These are phyloP conservation scores for Paramecium octaurelia DNA, from an alignment of 73 alveolate species.

Conservation along the genomic window DNA sequence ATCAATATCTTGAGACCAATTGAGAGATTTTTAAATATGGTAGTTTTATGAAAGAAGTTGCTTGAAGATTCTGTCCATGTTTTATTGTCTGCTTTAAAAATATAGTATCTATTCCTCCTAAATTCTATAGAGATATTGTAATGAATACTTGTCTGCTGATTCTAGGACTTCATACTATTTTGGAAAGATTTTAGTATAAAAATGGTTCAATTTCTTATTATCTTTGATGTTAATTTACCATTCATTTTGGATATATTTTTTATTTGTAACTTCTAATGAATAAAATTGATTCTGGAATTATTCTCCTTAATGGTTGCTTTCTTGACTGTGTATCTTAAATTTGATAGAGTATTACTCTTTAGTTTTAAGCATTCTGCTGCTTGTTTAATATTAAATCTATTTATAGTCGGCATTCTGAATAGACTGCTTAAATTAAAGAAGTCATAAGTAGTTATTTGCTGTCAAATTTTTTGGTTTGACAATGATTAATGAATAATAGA, in stretches of 20 bases:
- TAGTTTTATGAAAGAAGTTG: neutral
- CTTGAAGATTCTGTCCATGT: neutral
- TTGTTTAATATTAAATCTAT: neutral
- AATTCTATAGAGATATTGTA: neutral
- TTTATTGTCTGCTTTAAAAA: neutral
- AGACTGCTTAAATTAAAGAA: neutral
- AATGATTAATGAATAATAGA: neutral
- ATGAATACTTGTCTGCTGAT: neutral
- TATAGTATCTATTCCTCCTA: neutral
- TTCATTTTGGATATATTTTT: neutral
- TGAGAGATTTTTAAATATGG: neutral
- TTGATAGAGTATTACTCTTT: neutral
- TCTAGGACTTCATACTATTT: neutral
- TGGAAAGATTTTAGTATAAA: neutral
- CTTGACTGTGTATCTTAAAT: neutral
- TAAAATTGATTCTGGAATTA: neutral
- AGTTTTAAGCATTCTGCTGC: neutral
- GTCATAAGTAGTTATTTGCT: neutral
- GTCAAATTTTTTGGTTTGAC: neutral
- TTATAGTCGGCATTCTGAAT: constrained; percentile 8
- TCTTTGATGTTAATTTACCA: neutral
- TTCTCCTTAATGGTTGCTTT: neutral
- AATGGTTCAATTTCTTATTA: neutral
- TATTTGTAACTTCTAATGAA: neutral
- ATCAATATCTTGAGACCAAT: neutral